Conservation (phyloP, 129 eudicot genomes). For the Gnaphalium uliginosum region DNA sequence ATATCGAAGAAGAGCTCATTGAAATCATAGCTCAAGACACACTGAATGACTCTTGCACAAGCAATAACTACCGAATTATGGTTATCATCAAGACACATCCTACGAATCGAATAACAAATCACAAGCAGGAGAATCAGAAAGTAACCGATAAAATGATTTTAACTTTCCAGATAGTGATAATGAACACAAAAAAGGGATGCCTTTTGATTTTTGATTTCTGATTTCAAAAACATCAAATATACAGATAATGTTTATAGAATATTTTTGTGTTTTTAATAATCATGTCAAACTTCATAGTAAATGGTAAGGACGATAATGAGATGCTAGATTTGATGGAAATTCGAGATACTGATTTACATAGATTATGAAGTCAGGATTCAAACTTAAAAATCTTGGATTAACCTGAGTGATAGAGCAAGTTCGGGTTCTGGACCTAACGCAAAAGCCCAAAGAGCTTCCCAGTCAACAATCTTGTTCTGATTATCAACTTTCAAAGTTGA, state of each 20-base stretch:
- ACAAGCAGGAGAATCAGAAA: slow-evolving; percentile 6
- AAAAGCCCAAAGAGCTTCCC: slow-evolving; percentile 99
- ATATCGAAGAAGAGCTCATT: slow-evolving; percentile 68
- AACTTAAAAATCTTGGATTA: neutral
- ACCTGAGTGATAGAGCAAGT: slow-evolving; percentile 88
- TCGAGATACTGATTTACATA: neutral
- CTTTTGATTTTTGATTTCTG: neutral
- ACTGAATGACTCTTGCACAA: slow-evolving; percentile 81
- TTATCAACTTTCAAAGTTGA: slow-evolving; percentile 36
- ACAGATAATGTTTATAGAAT: neutral
- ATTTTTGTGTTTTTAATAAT: neutral
- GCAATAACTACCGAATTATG: slow-evolving; percentile 84
- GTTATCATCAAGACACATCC: slow-evolving; percentile 93
- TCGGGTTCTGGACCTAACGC: slow-evolving; percentile 97
- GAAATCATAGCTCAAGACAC: slow-evolving; percentile 64
- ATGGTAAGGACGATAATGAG: neutral
- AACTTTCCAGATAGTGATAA: neutral
- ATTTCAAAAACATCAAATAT: neutral
- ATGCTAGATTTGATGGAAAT: neutral
- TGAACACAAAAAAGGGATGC: neutral
- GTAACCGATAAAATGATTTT: neutral
- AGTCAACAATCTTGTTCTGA: slow-evolving; percentile 50
- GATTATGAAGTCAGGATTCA: neutral
- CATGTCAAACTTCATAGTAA: neutral
- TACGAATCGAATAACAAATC: slow-evolving; percentile 31